Evolutionary conservation across 2,329 filamentous ascomycete species (phyloP).

Genomic region (Diaporthe destruens): DNA sequence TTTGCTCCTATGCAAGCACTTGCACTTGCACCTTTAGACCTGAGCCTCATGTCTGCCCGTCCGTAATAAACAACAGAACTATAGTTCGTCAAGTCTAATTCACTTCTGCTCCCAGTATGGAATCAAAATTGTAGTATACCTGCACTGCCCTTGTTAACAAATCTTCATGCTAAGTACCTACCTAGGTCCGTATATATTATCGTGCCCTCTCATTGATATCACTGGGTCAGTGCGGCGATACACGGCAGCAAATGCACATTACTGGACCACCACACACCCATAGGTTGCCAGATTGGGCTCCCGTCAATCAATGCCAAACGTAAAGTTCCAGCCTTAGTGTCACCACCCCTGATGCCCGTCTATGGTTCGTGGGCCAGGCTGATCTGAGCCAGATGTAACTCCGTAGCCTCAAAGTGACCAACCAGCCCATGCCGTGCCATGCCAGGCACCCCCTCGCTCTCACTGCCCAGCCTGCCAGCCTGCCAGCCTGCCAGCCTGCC

Average conservation of each 20-base stretch:
- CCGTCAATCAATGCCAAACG: slow-evolving; percentile 30
- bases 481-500: background rate
- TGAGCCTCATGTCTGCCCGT: background rate
- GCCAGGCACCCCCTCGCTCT: too few relatives aligned
- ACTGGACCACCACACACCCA: background rate
- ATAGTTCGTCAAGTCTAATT: background rate
- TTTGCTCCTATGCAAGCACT: background rate
- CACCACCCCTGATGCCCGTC: background rate
- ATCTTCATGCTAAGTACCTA: background rate
- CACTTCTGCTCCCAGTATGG: background rate
- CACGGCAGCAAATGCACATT: background rate
- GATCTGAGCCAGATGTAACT: background rate
- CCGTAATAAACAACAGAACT: background rate
- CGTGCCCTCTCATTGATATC: background rate
- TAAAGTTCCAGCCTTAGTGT: slow-evolving; percentile 12
- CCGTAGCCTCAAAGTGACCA: background rate
- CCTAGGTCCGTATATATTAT: too few relatives aligned
- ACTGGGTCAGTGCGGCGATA: background rate
- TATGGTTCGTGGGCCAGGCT: background rate
- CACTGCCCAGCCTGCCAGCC: too few relatives aligned
- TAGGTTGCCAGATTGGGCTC: background rate
- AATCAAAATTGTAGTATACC: background rate
- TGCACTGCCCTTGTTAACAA: background rate
- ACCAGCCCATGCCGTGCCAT: too few relatives aligned
- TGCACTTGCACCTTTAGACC: background rate